Conservation (phyloP, 306 rosid species). For the Vigna hirtella region DNA sequence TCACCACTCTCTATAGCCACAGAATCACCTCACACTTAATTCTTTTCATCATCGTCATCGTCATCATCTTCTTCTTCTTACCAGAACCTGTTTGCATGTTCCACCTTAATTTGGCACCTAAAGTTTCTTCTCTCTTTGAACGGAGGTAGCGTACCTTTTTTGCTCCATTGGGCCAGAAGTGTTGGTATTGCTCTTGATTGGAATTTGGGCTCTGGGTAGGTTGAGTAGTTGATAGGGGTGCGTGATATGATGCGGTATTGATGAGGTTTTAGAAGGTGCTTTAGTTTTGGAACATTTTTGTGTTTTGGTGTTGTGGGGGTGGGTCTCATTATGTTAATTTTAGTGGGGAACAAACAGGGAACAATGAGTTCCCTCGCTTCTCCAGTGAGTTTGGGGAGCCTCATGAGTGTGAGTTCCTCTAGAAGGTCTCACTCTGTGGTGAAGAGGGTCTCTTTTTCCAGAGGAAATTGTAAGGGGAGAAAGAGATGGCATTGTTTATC, state of each 20-base stretch:
- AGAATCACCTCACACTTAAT: conserved; percentile 32
- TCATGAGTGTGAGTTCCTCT: conserved; percentile 60
- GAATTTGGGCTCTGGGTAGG: conserved; percentile 50
- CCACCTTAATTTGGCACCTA: conserved; percentile 34
- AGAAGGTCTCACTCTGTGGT: conserved; percentile 65
- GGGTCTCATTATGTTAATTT: conserved; percentile 58
- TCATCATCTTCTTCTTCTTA: background rate
- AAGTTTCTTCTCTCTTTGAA: conserved; percentile 40
- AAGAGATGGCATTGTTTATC: conserved; percentile 82
- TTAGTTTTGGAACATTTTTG: background rate
- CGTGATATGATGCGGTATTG: conserved; percentile 39
- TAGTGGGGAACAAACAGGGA: conserved; percentile 79
- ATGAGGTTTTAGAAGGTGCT: conserved; percentile 35
- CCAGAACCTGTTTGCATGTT: conserved; percentile 40
- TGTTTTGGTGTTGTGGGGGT: conserved; percentile 36
- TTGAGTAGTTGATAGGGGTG: conserved; percentile 34
- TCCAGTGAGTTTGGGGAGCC: conserved; percentile 73
- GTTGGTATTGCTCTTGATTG: conserved; percentile 20
- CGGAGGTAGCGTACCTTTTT: conserved; percentile 45
- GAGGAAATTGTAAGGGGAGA: conserved; percentile 55
- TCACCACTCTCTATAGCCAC: conserved; percentile 49
- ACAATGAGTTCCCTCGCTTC: conserved; percentile 82
- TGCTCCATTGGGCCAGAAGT: conserved; percentile 12
- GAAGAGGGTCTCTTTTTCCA: conserved; percentile 75
- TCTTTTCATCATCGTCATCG: conserved; percentile 27